Percentiles rank a stretch among this genome's conserved stretches.
Conservation (phyloP, 768 basidiomycete species). For the Neoboletus magnificus region DNA sequence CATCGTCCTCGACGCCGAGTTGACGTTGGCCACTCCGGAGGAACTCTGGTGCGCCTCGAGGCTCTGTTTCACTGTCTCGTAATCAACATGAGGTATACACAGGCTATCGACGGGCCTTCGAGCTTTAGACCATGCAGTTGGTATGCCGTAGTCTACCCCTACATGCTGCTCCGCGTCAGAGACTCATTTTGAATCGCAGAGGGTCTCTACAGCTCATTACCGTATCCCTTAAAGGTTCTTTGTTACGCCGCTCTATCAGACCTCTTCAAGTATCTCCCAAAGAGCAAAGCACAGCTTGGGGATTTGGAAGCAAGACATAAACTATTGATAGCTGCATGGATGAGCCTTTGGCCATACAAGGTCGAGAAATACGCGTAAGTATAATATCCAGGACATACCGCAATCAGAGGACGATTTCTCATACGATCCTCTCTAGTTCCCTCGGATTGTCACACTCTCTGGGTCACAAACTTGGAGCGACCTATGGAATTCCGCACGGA, state of each 20-base stretch:
- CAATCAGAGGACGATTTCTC: not conserved
- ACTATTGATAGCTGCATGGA: conserved; percentile 74
- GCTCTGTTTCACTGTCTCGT: conserved; percentile 5
- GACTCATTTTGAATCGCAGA: conserved; percentile 24
- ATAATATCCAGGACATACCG: not conserved
- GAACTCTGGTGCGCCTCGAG: conserved; percentile 55
- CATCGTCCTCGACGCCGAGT: conserved; percentile 73
- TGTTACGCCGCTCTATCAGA: conserved; percentile 66
- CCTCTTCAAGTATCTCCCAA: conserved; percentile 70
- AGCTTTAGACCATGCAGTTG: conserved; percentile 76
- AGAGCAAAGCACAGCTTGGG: conserved; percentile 55
- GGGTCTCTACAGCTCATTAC: conserved; percentile 58
- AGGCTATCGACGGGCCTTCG: conserved; percentile 81
- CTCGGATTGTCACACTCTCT: conserved; percentile 75
- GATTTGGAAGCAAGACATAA: conserved; percentile 61
- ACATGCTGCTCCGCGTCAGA: not conserved
- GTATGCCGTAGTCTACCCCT: conserved; percentile 34
- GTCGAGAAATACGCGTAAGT: conserved; percentile 52
- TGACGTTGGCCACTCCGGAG: conserved; percentile 71
- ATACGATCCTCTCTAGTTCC: conserved; percentile 36
- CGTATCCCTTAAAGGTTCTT: conserved; percentile 59
- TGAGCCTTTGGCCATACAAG: conserved; percentile 71
- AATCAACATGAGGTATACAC: conserved; percentile 9
- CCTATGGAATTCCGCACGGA: conserved; percentile 75
- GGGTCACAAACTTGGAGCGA: conserved; percentile 70